Percentiles rank a stretch among this genome's conserved stretches.
Conservation (phyloP, 1,139 yeast genomes). For the Arxiozyma heterogenica region DNA sequence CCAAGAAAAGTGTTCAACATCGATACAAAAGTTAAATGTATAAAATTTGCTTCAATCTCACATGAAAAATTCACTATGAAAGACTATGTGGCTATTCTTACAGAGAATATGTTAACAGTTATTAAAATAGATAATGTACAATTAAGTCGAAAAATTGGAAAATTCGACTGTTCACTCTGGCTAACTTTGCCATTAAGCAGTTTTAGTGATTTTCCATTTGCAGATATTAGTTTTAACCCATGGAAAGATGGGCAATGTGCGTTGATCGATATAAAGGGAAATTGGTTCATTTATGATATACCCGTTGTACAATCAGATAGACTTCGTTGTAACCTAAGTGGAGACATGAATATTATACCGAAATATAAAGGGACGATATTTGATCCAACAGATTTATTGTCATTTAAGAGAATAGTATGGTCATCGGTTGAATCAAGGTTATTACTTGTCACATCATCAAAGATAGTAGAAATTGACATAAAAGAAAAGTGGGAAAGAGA, state of each 20-base stretch:
- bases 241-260: conserved; percentile 35
- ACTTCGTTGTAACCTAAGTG: not conserved
- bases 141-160: not conserved
- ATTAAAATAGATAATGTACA: conserved; percentile 11
- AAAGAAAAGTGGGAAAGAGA: conserved; percentile 26
- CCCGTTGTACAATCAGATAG: conserved; percentile 5
- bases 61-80: conserved; percentile 16
- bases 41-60: conserved; percentile 20
- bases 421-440: conserved; percentile 31
- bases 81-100: conserved; percentile 23
- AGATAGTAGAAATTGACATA: conserved; percentile 33
- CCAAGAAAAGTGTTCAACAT: not conserved
- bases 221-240: conserved; percentile 41
- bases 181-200: conserved; percentile 18
- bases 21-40: conserved; percentile 19
- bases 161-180: conserved; percentile 10
- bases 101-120: conserved; percentile 20
- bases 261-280: conserved; percentile 45
- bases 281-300: conserved; percentile 38
- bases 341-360: conserved; percentile 9
- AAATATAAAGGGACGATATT: conserved; percentile 27
- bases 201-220: conserved; percentile 34
- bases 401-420: conserved; percentile 49
- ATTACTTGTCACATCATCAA: conserved; percentile 40
- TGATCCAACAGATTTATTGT: conserved; percentile 46